phyloP scores from a whole-genome alignment of 305 asterid genomes.

The Fraxinus platypoda region DNA sequence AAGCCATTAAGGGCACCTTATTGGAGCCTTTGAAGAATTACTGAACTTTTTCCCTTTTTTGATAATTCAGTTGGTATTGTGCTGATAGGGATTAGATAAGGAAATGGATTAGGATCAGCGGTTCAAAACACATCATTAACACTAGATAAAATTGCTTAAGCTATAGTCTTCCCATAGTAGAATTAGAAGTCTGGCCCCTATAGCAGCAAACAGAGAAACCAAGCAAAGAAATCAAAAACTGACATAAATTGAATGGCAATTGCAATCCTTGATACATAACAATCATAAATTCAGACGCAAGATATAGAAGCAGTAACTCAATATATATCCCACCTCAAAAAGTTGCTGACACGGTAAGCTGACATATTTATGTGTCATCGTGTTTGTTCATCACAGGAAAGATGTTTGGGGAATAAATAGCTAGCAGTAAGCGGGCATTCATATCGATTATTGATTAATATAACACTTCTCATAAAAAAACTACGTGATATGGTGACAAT shows the following conservation, averaged over 20 bases:
- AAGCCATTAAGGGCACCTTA: not conserved
- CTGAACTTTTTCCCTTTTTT: not conserved
- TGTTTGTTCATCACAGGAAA: conserved; percentile 3
- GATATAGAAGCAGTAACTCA: not conserved
- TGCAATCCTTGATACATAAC: not conserved
- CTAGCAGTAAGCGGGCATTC: not conserved
- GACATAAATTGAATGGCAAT: not conserved
- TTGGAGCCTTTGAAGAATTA: not conserved
- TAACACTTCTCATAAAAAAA: conserved; percentile 9
- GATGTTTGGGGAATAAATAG: conserved; percentile 5
- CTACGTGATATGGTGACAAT: conserved; percentile 5
- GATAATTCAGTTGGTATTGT: not conserved
- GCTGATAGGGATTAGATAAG: not conserved
- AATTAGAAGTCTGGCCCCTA: not conserved
- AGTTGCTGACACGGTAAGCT: not conserved
- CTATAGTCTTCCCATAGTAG: not conserved
- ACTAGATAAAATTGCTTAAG: not conserved
- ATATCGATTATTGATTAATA: not conserved
- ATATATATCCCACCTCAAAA: not conserved
- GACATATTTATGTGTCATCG: not conserved
- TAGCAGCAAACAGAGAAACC: not conserved
- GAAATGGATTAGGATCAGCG: not conserved
- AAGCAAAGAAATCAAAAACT: not conserved
- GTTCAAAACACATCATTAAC: not conserved
- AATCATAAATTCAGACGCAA: not conserved